Conservation (phyloP, 805 yeast genomes). For the Metschnikowia lachancei region DNA sequence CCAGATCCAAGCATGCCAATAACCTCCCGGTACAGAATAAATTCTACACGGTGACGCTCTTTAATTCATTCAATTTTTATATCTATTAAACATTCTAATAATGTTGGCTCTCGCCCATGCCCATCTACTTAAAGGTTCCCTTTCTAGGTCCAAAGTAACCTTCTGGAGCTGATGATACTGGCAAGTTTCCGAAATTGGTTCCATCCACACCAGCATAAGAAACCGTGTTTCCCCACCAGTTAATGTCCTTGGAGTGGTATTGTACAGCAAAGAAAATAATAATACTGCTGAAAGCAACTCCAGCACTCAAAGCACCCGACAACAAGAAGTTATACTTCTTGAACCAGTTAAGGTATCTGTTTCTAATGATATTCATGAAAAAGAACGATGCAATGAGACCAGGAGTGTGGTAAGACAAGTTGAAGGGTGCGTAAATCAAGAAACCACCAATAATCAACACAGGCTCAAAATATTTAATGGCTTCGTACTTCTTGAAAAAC, state of each 20-base stretch:
- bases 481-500: slow-evolving; percentile 35
- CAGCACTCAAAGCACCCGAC: slow-evolving; percentile 45
- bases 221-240: slow-evolving; percentile 69
- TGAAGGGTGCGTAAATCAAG: slow-evolving; percentile 69
- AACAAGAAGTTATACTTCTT: slow-evolving; percentile 44
- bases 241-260: slow-evolving; percentile 23
- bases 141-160: slow-evolving; percentile 25
- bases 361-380: slow-evolving; percentile 40
- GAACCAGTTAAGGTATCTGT: slow-evolving; percentile 43
- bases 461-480: slow-evolving; percentile 40
- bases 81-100: no score
- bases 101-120: no score
- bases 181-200: slow-evolving; percentile 7
- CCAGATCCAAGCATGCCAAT: no score
- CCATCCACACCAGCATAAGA: slow-evolving; percentile 37
- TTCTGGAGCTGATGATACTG: slow-evolving; percentile 19
- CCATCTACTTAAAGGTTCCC: slow-evolving; percentile 20
- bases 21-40: no score
- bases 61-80: no score
- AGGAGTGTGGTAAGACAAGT: slow-evolving; percentile 52
- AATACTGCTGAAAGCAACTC: slow-evolving; percentile 40
- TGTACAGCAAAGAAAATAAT: slow-evolving; percentile 36
- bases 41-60: no score
- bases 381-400: slow-evolving; percentile 28
- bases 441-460: slow-evolving; percentile 49